phyloP scores from a whole-genome alignment of 164 flowering plant genomes.

The Annona cherimola region DNA sequence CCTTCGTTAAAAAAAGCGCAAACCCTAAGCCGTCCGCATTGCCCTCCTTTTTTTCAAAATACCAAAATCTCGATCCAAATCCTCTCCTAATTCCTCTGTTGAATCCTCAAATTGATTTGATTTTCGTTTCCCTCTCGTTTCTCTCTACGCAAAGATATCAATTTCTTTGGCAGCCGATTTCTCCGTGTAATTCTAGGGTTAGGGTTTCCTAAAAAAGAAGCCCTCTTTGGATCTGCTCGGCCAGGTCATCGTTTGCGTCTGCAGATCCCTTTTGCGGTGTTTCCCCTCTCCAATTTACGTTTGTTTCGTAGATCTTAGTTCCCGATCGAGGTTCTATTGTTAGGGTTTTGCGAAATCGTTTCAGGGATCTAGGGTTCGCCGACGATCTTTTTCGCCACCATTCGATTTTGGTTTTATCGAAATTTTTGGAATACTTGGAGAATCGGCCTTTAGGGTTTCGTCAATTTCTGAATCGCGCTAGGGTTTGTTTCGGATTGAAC shows the following conservation, averaged over 20 bases:
- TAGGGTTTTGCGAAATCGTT: slow-evolving; percentile 24
- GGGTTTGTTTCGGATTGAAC: slow-evolving; percentile 5
- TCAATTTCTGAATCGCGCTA: slow-evolving; percentile 13
- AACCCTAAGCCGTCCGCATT: slow-evolving; percentile 7
- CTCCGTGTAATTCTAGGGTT: slow-evolving; percentile 26
- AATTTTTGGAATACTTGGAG: background rate
- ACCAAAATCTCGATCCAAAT: background rate
- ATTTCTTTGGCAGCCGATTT: background rate
- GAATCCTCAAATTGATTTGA: slow-evolving; percentile 4
- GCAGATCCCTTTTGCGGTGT: background rate
- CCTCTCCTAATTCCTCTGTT: background rate
- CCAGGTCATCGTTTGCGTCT: slow-evolving; percentile 1
- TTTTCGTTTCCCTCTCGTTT: background rate
- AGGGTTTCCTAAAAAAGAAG: slow-evolving; percentile 28
- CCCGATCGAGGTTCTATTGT: slow-evolving; percentile 17
- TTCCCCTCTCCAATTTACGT: slow-evolving; percentile 4
- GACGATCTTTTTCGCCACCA: background rate
- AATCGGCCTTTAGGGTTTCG: slow-evolving; percentile 32
- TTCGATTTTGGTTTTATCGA: slow-evolving; percentile 12
- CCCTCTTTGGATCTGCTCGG: slow-evolving; percentile 3
- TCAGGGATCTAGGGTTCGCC: slow-evolving; percentile 7
- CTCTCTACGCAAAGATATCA: slow-evolving; percentile 15
- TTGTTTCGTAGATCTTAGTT: slow-evolving; percentile 7
- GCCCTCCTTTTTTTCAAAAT: background rate
- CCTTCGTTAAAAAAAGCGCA: slow-evolving; percentile 4